These are phyloP conservation scores for Nannochloropsis salina DNA, from an alignment of 108 stramenopile species.

Conservation along the genomic window DNA sequence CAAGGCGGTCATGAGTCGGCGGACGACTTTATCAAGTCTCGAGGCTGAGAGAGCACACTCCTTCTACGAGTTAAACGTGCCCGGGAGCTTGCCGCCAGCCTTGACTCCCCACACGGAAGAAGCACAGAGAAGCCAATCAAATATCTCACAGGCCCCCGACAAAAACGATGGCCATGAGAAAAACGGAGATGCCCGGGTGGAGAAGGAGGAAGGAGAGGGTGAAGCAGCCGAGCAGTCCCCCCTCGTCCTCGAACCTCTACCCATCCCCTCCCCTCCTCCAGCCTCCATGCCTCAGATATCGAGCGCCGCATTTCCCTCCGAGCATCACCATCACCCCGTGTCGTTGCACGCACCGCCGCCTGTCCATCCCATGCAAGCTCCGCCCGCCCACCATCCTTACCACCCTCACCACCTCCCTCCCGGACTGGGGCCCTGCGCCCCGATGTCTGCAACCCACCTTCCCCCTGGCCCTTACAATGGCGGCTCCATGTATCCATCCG, in stretches of 20 bases:
- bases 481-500: neutral
- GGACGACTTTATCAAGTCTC: neutral
- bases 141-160: neutral
- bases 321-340: neutral
- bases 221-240: neutral
- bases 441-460: neutral
- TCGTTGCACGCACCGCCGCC: neutral
- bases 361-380: neutral
- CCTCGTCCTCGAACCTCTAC: neutral
- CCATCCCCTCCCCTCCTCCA: conserved; percentile 1
- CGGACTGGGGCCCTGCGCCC: too few relatives aligned
- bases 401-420: neutral
- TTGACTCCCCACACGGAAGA: too few relatives aligned
- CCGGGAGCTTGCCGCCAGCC: neutral
- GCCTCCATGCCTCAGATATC: neutral
- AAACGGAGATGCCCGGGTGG: neutral
- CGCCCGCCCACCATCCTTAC: neutral
- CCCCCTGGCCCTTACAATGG: neutral
- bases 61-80: neutral
- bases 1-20: too few relatives aligned
- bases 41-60: neutral
- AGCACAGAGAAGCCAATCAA: too few relatives aligned
- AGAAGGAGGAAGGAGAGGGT: neutral
- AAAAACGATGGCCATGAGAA: neutral
- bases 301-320: neutral